Evolutionary conservation across 371 early-diverging fungal genomes (phyloP).

Genomic region (Blakeslea trispora): DNA sequence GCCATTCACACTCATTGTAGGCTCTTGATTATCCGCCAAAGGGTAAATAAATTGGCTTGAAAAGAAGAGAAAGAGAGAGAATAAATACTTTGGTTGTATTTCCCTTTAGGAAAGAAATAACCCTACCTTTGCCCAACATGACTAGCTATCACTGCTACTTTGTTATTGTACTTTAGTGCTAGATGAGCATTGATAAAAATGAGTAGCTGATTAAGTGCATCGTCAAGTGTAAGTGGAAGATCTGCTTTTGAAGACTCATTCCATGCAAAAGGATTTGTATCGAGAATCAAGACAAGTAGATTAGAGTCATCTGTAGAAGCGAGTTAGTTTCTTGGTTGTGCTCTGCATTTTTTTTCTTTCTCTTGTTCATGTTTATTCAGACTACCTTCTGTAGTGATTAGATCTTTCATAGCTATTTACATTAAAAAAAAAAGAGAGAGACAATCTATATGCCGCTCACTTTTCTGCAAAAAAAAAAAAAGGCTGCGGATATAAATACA

Average conservation of each 20-base stretch:
- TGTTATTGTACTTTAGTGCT: constrained; percentile 82
- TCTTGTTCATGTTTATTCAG: no score
- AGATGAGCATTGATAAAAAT: constrained; percentile 89
- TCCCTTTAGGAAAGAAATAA: neutral
- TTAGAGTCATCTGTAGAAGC: constrained; percentile 64
- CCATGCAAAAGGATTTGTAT: constrained; percentile 82
- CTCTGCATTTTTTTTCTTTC: no score
- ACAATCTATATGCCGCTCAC: no score
- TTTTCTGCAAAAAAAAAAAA: no score
- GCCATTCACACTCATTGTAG: constrained; percentile 16
- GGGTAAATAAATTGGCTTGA: constrained; percentile 64
- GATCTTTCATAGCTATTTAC: no score
- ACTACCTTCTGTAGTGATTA: no score
- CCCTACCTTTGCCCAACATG: constrained; percentile 55
- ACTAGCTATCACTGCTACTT: constrained; percentile 78
- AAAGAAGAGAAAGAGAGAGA: neutral
- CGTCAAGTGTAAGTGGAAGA: constrained; percentile 59
- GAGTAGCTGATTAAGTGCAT: constrained; percentile 75
- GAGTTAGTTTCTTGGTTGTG: no score
- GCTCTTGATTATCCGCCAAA: constrained; percentile 38
- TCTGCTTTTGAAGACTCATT: constrained; percentile 49
- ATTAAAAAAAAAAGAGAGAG: no score
- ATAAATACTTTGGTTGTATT: neutral
- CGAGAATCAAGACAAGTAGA: constrained; percentile 74
- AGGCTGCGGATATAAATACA: no score